Evolutionary conservation across 139 green algal species (phyloP), one percentile per base, ranked within the genome.

Genomic region (Zygnema cylindricum): DNA sequence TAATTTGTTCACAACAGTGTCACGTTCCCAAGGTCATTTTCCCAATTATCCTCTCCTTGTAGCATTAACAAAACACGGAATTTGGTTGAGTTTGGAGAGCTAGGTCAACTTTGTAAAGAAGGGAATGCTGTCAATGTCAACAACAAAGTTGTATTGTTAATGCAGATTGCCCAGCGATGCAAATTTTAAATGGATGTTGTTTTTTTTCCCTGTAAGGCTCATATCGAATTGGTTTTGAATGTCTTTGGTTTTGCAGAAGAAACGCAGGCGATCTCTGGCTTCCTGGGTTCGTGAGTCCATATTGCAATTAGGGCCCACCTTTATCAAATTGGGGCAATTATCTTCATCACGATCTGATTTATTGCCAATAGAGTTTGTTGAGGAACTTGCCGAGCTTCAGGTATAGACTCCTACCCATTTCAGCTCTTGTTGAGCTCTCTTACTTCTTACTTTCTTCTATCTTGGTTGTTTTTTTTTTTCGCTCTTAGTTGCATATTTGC

Each of bases 281-380:
- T 86, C 49, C 39, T 91, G 93, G 41, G 92, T 92, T 76, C 83
- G 93, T 1, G 75, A 90, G 39, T 93, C 85, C 30, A 93, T 94
- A 11, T 81, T 94, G 69, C 88, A 92, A 75, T 84, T 95, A 41
- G 93, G 93, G 0, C 93, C 93, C 21, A 94, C 93, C 63, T 95
- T 93, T 85, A 93, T 95, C 81, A 95, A 95, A 79, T 77, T 92
- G 69, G 93, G 93, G 16, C 93, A 95, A 87, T 92, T 94, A 82
- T 86, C 92, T 63, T 91, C 76, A 71, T 85, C 93, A 1, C 82
- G 96, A 82, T 96, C 96, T 23, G 96, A 98, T 87, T 94, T 99
- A 79, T 93, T 99, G 77, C 96, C 96, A 0, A 33, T 42, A 69
- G 91, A 91, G 42, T 86, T 93, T 41, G 82, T 94, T 36, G 73